Conservation (phyloP, 176 grass and related monocot genomes). For the Dactylis glomerata region DNA sequence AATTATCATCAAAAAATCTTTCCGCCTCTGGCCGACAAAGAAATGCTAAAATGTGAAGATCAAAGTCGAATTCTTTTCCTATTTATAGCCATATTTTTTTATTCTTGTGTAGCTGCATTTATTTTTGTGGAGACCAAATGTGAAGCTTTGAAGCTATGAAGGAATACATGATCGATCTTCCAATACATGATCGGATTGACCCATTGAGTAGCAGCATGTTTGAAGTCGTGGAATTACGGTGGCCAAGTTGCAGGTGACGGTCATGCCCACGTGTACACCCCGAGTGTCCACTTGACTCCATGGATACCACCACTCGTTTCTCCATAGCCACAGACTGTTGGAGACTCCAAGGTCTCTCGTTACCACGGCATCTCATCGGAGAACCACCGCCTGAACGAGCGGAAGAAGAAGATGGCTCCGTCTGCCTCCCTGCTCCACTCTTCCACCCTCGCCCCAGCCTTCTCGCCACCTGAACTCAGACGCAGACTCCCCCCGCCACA, state of each 20-base stretch:
- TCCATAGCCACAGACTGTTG: slow-evolving; percentile 17
- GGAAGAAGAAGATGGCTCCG: not conserved
- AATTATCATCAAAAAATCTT: too few species aligned
- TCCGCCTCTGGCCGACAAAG: too few species aligned
- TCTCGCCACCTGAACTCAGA: not conserved
- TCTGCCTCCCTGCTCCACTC: slow-evolving; percentile 23
- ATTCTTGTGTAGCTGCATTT: too few species aligned
- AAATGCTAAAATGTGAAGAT: too few species aligned
- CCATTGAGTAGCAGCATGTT: too few species aligned
- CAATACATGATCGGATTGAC: too few species aligned
- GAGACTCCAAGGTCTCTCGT: not conserved
- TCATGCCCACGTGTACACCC: not conserved
- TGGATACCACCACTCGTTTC: not conserved
- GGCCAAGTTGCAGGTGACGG: not conserved
- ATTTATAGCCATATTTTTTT: too few species aligned
- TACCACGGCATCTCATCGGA: not conserved
- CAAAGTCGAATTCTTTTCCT: too few species aligned
- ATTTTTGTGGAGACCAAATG: too few species aligned
- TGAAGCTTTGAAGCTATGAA: too few species aligned
- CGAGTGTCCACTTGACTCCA: not conserved
- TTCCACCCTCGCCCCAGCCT: slow-evolving; percentile 10
- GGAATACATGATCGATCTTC: too few species aligned
- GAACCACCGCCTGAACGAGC: not conserved
- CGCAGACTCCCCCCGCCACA: not conserved
- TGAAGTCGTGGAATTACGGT: not conserved